Evolutionary conservation across 2,329 filamentous ascomycete species (phyloP), one percentile per base, ranked within the genome.

Genomic region (Xylariaceae sp.): DNA sequence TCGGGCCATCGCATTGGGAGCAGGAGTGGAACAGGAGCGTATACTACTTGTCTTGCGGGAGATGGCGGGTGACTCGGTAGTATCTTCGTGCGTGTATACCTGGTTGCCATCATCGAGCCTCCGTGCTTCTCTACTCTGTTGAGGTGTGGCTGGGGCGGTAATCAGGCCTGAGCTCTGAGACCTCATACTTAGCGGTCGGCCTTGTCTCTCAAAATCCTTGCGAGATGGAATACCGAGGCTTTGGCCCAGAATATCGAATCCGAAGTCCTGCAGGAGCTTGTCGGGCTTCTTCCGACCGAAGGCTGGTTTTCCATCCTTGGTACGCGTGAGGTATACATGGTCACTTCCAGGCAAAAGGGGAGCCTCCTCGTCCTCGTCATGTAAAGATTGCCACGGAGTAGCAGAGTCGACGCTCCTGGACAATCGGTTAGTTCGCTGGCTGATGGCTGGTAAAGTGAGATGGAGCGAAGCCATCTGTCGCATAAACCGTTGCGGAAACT

Each of bases 201-300:
- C 21, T 12, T 33, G 49, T 29, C 50, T 57, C 41, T 70, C 65
- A 24, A 63, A 61, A 14, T 69, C 63, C 9, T 34, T 50, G 19
- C 65, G 66, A 39, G 67, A 70, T 14, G 65, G 61, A 24, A 69
- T 48, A 11, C 67, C 67, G 11, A 71, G 57, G 45, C 45, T 61
- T 26, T 71, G 62, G 40, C 64, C 65, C 2, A 70, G 52, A 6
- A 68, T 41, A 46, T 68, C 68, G 23, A 70, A 69, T 8, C 65
- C 69, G 21, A 53, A 56, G 36, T 68, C 63, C 56, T 63, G 45
- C 16, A 68, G 34, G 9, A 67, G 53, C 7, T 45, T 63, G 3
- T 57, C 53, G 21, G 47, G 36, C 50, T 67, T 71, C 48, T 67
- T 70, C 9, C 69, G 67, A 31, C 62, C 65, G 8, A 68, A 36